Evolutionary conservation across 1,139 yeast species (phyloP).

Genomic region (Saccharomyces pastorianus): DNA sequence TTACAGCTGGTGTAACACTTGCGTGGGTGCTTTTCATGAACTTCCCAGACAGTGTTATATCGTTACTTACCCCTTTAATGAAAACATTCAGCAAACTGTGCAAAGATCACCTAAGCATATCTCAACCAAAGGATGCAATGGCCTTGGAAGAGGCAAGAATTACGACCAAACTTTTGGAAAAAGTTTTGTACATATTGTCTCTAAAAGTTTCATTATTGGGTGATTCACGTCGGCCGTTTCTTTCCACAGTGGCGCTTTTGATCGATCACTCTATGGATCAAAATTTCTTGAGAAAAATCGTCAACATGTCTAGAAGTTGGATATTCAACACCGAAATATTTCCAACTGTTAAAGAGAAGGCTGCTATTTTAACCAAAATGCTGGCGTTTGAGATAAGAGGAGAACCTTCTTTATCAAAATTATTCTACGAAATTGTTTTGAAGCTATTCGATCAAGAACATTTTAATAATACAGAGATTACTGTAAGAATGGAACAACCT

Average conservation of each 20-base stretch:
- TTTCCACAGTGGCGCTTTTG: constrained; percentile 78
- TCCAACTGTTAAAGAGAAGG: constrained; percentile 94
- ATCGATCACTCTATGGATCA: constrained; percentile 84
- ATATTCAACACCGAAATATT: constrained; percentile 81
- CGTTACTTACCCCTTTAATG: constrained; percentile 68
- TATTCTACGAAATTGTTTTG: constrained; percentile 78
- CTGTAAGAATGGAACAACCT: constrained; percentile 95
- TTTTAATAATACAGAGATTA: constrained; percentile 76
- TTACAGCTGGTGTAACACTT: constrained; percentile 84
- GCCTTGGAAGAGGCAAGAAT: constrained; percentile 56
- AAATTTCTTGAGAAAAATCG: constrained; percentile 64
- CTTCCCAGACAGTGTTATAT: constrained; percentile 66
- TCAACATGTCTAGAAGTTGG: constrained; percentile 78
- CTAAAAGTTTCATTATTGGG: constrained; percentile 77
- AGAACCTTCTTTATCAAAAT: constrained; percentile 68
- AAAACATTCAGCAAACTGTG: constrained; percentile 81
- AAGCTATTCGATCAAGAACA: constrained; percentile 81
- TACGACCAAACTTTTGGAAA: constrained; percentile 68
- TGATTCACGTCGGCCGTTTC: constrained; percentile 84
- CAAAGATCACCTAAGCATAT: constrained; percentile 76
- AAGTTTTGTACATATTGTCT: constrained; percentile 68
- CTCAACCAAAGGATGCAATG: constrained; percentile 38
- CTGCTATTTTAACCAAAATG: constrained; percentile 90
- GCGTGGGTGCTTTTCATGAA: constrained; percentile 76
- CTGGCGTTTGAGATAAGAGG: constrained; percentile 85